These are phyloP conservation scores for Leishmania turanica DNA, from an alignment of 208 protist species.

Conservation along the genomic window DNA sequence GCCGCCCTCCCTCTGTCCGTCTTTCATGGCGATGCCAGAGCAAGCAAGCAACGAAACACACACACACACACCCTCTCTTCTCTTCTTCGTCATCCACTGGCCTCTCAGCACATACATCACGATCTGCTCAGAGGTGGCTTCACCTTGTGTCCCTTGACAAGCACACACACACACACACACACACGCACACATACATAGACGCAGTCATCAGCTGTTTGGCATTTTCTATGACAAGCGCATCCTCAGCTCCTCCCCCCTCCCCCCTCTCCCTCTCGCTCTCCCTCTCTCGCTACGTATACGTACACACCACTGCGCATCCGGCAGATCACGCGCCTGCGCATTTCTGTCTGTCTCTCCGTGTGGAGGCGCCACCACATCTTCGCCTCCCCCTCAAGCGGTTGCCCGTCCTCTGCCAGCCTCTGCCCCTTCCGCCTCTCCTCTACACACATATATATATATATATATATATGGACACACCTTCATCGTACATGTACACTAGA, in stretches of 20 bases:
- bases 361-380: not conserved
- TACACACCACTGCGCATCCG: not conserved
- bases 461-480: not conserved
- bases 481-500: too few species aligned
- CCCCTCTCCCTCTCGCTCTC: too few species aligned
- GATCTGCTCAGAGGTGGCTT: too few species aligned
- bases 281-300: not conserved
- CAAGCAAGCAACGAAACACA: not conserved
- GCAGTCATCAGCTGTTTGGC: not conserved
- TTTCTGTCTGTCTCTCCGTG: not conserved
- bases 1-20: not conserved
- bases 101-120: not conserved
- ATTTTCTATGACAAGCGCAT: not conserved
- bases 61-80: not conserved
- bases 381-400: not conserved
- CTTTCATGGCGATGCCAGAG: not conserved
- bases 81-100: not conserved
- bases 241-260: too few species aligned
- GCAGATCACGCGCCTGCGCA: not conserved
- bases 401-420: not conserved
- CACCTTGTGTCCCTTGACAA: not conserved
- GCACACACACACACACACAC: conserved; percentile 4
- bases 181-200: conserved; percentile 6
- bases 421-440: not conserved
- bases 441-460: not conserved